These are phyloP conservation scores for Colletotrichum chrysophilum DNA, from an alignment of 2,329 filamentous ascomycete species.

Conservation along the genomic window DNA sequence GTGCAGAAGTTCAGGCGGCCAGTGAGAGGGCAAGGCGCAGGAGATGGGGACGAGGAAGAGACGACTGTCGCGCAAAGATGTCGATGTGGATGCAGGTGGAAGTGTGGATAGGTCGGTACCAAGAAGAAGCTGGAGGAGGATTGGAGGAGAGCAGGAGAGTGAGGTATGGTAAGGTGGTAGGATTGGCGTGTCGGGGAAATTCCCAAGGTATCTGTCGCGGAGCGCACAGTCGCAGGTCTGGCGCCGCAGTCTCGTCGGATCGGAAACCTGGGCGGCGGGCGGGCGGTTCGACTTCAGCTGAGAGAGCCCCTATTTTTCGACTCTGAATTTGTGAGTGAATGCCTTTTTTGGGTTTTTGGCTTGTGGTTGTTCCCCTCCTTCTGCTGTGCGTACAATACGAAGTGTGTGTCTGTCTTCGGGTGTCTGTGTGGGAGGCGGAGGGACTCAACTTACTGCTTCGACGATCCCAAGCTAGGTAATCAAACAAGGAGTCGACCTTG, in stretches of 20 bases:
- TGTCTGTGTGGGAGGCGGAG: not conserved
- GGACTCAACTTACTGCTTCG: not conserved
- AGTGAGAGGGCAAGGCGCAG: not conserved
- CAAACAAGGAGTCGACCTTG: conserved; percentile 8
- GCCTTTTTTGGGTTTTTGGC: not conserved
- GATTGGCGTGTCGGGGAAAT: not conserved
- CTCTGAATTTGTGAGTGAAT: not conserved
- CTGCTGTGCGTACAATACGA: not conserved
- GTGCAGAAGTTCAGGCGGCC: conserved; percentile 4
- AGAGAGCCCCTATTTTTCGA: conserved; percentile 5
- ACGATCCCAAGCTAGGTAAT: not conserved
- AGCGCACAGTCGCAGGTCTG: conserved; percentile 2
- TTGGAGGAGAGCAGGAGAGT: not conserved
- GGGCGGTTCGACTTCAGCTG: conserved; percentile 11
- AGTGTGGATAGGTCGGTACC: not conserved
- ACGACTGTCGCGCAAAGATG: not conserved
- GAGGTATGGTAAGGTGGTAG: not conserved
- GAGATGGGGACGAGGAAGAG: not conserved
- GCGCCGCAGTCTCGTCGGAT: conserved; percentile 7
- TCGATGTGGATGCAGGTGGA: conserved; percentile 2
- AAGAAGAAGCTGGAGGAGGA: not conserved
- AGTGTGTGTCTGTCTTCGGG: not conserved
- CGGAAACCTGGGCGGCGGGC: not conserved
- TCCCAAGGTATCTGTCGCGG: not conserved
- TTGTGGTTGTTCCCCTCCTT: not conserved